Evolutionary conservation across 2,329 filamentous ascomycete species (phyloP).

Genomic region (Ceratocystis variospora): DNA sequence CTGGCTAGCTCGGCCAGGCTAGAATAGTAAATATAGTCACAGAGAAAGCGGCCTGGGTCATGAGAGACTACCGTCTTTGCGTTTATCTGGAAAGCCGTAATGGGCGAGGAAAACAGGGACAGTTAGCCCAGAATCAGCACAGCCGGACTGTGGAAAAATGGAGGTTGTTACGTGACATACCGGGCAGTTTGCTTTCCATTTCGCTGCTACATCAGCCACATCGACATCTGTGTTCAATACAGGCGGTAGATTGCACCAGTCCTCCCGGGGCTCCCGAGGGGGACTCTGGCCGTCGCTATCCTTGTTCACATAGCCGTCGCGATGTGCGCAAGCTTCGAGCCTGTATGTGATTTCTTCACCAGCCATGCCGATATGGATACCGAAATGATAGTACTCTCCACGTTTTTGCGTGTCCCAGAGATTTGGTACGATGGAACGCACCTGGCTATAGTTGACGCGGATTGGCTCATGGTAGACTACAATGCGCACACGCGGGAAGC

Average conservation of each 20-base stretch:
- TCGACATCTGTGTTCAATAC: slow-evolving; percentile 46
- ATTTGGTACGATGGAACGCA: slow-evolving; percentile 48
- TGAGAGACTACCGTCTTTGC: slow-evolving; percentile 46
- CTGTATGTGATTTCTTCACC: slow-evolving; percentile 49
- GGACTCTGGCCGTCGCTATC: slow-evolving; percentile 55
- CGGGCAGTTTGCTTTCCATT: slow-evolving; percentile 36
- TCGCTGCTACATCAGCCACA: slow-evolving; percentile 39
- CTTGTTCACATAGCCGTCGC: slow-evolving; percentile 54
- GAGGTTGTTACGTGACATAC: neutral
- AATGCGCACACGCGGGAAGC: slow-evolving; percentile 40
- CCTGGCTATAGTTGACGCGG: slow-evolving; percentile 55
- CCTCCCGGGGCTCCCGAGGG: slow-evolving; percentile 35
- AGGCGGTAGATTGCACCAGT: slow-evolving; percentile 40
- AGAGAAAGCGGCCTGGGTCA: slow-evolving; percentile 59
- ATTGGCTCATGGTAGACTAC: slow-evolving; percentile 52
- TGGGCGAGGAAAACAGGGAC: neutral
- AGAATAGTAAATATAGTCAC: slow-evolving; percentile 66
- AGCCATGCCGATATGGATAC: slow-evolving; percentile 73
- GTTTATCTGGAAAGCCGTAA: slow-evolving; percentile 24
- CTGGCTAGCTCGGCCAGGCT: slow-evolving; percentile 46
- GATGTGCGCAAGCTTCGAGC: slow-evolving; percentile 55
- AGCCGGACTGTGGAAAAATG: neutral
- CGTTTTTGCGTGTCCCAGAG: slow-evolving; percentile 38
- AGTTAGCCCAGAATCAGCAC: neutral
- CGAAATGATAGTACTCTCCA: slow-evolving; percentile 41